phyloP scores from a whole-genome alignment of 164 flowering plant genomes.

The Aristolochia contorta region DNA sequence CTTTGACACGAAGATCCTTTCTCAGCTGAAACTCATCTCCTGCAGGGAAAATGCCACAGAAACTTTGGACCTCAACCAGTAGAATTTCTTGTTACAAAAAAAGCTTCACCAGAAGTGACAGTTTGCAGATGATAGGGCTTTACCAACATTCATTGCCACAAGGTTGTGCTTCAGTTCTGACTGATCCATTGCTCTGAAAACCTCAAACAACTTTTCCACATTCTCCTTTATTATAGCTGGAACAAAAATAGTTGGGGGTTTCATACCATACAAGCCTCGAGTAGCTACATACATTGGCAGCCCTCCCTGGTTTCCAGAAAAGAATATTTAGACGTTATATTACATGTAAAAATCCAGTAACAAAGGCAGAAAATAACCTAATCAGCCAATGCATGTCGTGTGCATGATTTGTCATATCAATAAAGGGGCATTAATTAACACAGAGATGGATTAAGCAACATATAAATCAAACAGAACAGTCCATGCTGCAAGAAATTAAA shows the following conservation, averaged over 20 bases:
- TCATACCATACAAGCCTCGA: constrained; percentile 66
- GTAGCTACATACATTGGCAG: constrained; percentile 96
- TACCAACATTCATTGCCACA: constrained; percentile 71
- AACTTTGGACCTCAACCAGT: neutral
- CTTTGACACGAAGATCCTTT: constrained; percentile 71
- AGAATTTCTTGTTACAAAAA: neutral
- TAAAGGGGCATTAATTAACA: too few relatives aligned
- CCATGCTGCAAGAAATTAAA: too few relatives aligned
- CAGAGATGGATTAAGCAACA: too few relatives aligned
- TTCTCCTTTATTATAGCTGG: constrained; percentile 53
- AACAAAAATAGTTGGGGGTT: constrained; percentile 78
- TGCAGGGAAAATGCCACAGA: constrained; percentile 12
- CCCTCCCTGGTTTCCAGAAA: constrained; percentile 57
- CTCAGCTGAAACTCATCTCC: constrained; percentile 73
- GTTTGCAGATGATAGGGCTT: constrained; percentile 2
- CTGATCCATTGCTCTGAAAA: constrained; percentile 65
- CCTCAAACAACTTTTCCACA: constrained; percentile 74
- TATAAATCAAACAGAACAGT: too few relatives aligned
- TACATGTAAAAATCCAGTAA: neutral
- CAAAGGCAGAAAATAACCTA: neutral
- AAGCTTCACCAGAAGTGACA: neutral
- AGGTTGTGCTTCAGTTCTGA: constrained; percentile 68
- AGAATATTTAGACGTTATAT: neutral
- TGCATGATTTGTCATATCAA: neutral
- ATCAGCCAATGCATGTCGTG: neutral